Conservation (phyloP, 306 rosid species). For the Cucurbita ficifolia region DNA sequence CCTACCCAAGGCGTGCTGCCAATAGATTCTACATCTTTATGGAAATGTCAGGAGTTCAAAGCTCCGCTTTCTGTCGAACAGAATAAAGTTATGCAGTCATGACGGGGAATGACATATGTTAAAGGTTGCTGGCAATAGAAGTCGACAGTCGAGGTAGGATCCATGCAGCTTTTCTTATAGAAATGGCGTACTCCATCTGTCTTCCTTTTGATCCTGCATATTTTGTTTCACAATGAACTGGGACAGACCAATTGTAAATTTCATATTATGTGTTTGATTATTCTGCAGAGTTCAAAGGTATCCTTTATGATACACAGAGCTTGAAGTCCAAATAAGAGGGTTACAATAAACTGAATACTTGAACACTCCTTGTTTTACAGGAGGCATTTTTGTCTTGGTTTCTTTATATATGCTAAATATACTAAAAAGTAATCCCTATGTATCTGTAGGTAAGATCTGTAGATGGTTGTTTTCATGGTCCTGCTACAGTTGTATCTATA, state of each 20-base stretch:
- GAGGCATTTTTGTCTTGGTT: constrained; percentile 5
- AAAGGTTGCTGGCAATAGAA: constrained; percentile 29
- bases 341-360: constrained; percentile 17
- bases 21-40: constrained; percentile 42
- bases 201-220: constrained; percentile 17
- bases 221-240: constrained; percentile 48
- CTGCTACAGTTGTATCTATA: not conserved
- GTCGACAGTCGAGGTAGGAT: constrained; percentile 67
- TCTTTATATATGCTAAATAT: not conserved
- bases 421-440: not conserved
- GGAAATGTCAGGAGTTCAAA: constrained; percentile 82
- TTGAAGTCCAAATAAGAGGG: constrained; percentile 28
- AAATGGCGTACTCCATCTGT: constrained; percentile 26
- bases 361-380: not conserved
- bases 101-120: constrained; percentile 18
- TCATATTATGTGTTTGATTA: constrained; percentile 43
- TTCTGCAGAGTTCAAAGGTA: constrained; percentile 15
- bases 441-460: constrained; percentile 8
- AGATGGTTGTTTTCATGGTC: constrained; percentile 5
- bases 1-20: constrained; percentile 42
- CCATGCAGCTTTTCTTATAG: constrained; percentile 30
- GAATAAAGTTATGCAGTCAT: constrained; percentile 66
- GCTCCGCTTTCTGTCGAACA: constrained; percentile 61
- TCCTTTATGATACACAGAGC: constrained; percentile 23
- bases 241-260: constrained; percentile 57